Evolutionary conservation across 2,329 filamentous ascomycete genomes (phyloP).

Genomic region (Incumbomyces delicatus): DNA sequence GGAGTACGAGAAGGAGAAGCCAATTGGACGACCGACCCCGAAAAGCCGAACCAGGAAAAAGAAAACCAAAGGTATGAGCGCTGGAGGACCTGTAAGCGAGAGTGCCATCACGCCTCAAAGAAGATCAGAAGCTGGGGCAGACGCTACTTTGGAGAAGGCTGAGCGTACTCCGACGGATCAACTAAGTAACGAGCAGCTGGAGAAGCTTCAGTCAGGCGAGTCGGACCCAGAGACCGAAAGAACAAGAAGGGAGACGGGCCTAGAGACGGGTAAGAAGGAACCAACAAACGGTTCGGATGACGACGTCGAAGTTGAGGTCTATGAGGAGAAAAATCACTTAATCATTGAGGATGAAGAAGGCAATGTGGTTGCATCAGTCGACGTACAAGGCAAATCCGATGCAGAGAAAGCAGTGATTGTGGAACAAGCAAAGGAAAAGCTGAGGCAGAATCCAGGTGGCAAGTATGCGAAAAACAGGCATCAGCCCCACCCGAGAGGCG

Average conservation of each 20-base stretch:
- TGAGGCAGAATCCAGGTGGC: slow-evolving; percentile 44
- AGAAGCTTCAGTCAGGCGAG: slow-evolving; percentile 1
- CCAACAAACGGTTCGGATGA: slow-evolving; percentile 20
- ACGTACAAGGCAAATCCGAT: slow-evolving; percentile 37
- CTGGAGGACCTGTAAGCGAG: slow-evolving; percentile 78
- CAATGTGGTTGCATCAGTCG: slow-evolving; percentile 64
- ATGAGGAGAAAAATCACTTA: slow-evolving; percentile 68
- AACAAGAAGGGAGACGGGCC: slow-evolving; percentile 23
- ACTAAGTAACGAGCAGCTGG: slow-evolving; percentile 1
- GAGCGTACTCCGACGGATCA: slow-evolving; percentile 17
- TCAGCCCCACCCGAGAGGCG: slow-evolving; percentile 33
- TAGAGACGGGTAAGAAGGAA: slow-evolving; percentile 24
- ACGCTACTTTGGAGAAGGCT: slow-evolving; percentile 19
- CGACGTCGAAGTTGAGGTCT: slow-evolving; percentile 52
- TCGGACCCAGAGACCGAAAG: slow-evolving; percentile 30
- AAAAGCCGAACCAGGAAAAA: slow-evolving; percentile 51
- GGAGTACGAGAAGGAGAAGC: slow-evolving; percentile 41
- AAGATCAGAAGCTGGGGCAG: slow-evolving; percentile 25
- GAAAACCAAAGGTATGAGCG: slow-evolving; percentile 62
- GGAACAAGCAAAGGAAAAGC: slow-evolving; percentile 36
- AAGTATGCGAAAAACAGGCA: slow-evolving; percentile 38
- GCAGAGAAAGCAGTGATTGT: slow-evolving; percentile 55
- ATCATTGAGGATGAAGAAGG: slow-evolving; percentile 79
- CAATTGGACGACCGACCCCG: slow-evolving; percentile 48
- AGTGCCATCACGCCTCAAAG: slow-evolving; percentile 72